A percentile compares a stretch with the other conserved stretches of the same genome.
Conservation (phyloP, 176 grass and related monocot genomes). For the Oropetium thomaeum region DNA sequence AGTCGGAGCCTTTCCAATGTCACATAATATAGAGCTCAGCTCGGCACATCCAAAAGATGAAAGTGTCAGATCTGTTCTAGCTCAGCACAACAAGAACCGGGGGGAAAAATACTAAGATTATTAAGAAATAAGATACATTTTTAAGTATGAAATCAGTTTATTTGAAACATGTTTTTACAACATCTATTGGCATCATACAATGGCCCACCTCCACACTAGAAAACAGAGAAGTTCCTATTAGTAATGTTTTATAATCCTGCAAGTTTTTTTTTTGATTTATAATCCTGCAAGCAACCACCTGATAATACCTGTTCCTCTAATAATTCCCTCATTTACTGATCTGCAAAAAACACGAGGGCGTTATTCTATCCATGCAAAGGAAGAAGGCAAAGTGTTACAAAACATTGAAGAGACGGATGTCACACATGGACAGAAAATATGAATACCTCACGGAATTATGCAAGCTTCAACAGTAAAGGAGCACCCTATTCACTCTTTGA, state of each 20-base stretch:
- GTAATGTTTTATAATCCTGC: constrained; percentile 35
- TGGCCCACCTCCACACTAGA: constrained; percentile 1
- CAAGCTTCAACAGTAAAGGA: neutral
- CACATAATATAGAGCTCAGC: neutral
- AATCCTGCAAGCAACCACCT: constrained; percentile 17
- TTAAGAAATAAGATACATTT: neutral
- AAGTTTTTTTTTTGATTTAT: no score
- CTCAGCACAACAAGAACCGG: neutral
- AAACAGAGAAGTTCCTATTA: constrained; percentile 26
- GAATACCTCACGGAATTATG: constrained; percentile 16
- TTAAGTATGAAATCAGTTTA: constrained; percentile 4
- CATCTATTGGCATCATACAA: constrained; percentile 17
- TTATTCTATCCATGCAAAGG: neutral
- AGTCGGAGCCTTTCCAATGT: neutral
- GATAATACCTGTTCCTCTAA: constrained; percentile 4
- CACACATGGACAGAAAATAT: neutral
- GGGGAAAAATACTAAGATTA: neutral
- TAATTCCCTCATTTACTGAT: neutral
- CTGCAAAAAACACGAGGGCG: constrained; percentile 24
- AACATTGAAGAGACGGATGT: neutral
- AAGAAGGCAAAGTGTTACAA: neutral
- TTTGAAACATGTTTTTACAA: constrained; percentile 37
- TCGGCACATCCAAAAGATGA: neutral
- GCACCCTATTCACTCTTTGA: constrained; percentile 25
- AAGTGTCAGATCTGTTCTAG: neutral